Conservation (phyloP, 768 basidiomycete genomes). For the Boletus huronensis region DNA sequence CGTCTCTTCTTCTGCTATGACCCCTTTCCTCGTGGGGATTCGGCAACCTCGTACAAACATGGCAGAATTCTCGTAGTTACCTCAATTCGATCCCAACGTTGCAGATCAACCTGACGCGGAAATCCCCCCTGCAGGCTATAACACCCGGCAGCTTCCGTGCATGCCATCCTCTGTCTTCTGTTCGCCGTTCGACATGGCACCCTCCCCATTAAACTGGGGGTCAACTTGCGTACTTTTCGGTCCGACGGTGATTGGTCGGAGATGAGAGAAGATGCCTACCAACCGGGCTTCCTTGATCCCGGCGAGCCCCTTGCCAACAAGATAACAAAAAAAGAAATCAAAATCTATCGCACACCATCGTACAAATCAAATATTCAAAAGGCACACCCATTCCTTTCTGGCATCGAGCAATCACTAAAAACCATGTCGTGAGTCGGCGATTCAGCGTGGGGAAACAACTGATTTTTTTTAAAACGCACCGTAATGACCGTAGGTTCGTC, state of each 20-base stretch:
- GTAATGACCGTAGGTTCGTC: constrained; percentile 97
- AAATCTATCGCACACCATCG: constrained; percentile 14
- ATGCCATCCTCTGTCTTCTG: background rate
- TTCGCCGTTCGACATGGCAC: background rate
- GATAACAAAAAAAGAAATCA: background rate
- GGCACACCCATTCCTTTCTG: background rate
- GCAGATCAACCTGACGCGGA: background rate
- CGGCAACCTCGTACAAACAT: background rate
- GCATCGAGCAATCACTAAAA: constrained; percentile 14
- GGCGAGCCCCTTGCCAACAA: background rate
- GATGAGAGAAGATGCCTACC: background rate
- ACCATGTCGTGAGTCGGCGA: background rate
- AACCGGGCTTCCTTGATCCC: background rate
- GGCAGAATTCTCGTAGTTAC: background rate
- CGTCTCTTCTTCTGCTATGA: background rate
- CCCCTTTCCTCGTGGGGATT: background rate
- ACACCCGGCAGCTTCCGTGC: no score
- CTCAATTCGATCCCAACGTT: background rate
- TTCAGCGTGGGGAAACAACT: background rate
- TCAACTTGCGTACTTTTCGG: background rate
- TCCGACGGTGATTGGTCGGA: constrained; percentile 8
- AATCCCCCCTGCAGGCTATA: background rate
- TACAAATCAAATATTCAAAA: constrained; percentile 15
- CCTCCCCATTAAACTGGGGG: background rate
- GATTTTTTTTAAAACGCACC: constrained; percentile 46